Evolutionary conservation across 768 basidiomycete species (phyloP), one percentile per base, ranked within the genome.

Genomic region (Phaffia tasmanica): DNA sequence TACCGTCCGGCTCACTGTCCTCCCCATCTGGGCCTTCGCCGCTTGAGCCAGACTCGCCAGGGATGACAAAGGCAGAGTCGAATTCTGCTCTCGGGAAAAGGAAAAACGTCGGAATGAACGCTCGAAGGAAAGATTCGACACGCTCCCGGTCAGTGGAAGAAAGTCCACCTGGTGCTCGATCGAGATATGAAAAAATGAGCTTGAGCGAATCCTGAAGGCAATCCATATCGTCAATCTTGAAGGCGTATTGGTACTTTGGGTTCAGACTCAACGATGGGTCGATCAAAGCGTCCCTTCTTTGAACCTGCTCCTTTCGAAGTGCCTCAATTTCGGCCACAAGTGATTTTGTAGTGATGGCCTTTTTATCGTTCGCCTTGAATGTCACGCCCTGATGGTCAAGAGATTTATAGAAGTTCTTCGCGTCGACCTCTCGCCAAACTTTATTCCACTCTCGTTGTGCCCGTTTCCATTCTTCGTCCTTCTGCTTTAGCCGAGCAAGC

Each of bases 321-420:
- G 73, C 71, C 64, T 77, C 76, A 46, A 75, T 72, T 70, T 77
- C 76, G 42, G 71, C 70, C 58, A 76, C 70, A 49, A 77, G 70
- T 46, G 72, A 73, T 70, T 77, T 77, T 29, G 72, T 66, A n/a
- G 74, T 70, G 63, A 76, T 72, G 1, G 74, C 73, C 71, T 77
- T 77, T 83, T 97, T 97, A 81, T 99, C 95, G 76, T 90, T 93
- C 65, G 81, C 81, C 79, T 97, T 98, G 84, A 94, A 95, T 67
- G 82, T 84, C 75, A 89, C 88, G 21, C 91, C 93, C 75, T 95
- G 93, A 73, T 95, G 90, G 75, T 99, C 95, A 59, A 98, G 84
- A 35, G 87, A 86, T 78, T 94, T 97, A 84, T 95, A 94, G 75
- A 93, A 98, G 79, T 98, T 98, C 79, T 91, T 92, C 64, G 86